Evolutionary conservation across 768 basidiomycete species (phyloP), one percentile per base, ranked within the genome.

Genomic region (Cubamyces lactineus): DNA sequence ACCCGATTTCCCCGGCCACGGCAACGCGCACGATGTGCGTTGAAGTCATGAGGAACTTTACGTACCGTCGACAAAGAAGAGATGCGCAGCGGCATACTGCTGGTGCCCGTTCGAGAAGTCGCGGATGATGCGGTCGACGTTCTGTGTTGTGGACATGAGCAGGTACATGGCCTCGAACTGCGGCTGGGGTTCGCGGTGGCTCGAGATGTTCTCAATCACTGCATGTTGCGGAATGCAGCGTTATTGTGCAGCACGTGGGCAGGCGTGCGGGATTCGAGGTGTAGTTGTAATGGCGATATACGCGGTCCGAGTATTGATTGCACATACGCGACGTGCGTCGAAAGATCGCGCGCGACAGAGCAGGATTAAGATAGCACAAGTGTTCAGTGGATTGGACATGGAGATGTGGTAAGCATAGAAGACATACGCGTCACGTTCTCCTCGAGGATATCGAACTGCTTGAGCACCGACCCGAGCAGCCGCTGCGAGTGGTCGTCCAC

Each of bases 161-260:
- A 99, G 77, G 73, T 99, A 98, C 69, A 98, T 79, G 38, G 94
- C 97, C 75, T 98, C 95, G 53, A 96, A 87, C 43, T 85, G 84
- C 9, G 86, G 84, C 73, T 96, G 92, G 0, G 92, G 87, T 39
- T 91, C 87, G 66, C 97, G 88, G 71, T 87, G 75, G 68, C 79
- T 89, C 64, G 89, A 86, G 73, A 98, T 93, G 57, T 89, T 85
- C 76, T 99, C 96, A 74, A 98, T 92, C 71, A 93, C 96, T 99
- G 74, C 21, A 28, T 13, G 46, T n/a, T 13, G 46, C 34, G 11
- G 11, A 1, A 34, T 11, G 11, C 34, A 11, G 34, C 34, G 11
- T 34, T 1, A 34, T 34, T 11, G 34, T 9, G 34, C 34, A 34
- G 34, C 34, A 9, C 34, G 9, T 7, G 9, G 28, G 9, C 1